A percentile compares a stretch with the other conserved stretches of the same genome.
Evolutionary conservation across 306 rosid species (phyloP).

Genomic region (Cucumis melo): DNA sequence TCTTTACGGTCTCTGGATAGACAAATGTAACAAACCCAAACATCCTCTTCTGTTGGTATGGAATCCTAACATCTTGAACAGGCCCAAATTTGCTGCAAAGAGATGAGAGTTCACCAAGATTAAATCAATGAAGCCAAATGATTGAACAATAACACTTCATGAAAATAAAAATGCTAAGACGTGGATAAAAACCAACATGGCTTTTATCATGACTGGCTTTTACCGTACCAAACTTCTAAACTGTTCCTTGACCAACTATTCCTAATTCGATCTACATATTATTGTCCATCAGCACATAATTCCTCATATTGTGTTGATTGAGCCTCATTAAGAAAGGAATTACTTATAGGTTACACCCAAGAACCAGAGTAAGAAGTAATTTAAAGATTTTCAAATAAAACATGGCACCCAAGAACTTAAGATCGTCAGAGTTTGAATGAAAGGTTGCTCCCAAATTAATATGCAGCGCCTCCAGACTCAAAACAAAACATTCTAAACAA

Average conservation of each 20-base stretch:
- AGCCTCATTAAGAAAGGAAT: neutral
- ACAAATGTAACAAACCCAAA: slow-evolving; percentile 93
- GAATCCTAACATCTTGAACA: slow-evolving; percentile 96
- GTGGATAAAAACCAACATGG: neutral
- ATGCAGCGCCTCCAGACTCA: neutral
- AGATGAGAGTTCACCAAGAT: neutral
- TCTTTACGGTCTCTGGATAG: slow-evolving; percentile 84
- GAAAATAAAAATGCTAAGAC: neutral
- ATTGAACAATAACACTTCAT: neutral
- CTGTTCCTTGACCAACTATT: neutral
- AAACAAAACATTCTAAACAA: neutral
- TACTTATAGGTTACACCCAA: neutral
- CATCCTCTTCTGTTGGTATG: slow-evolving; percentile 97
- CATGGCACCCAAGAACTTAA: neutral
- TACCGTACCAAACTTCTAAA: neutral
- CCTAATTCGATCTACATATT: neutral
- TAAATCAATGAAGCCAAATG: neutral
- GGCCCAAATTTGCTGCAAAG: slow-evolving; percentile 81
- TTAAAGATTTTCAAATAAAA: neutral
- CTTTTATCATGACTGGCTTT: neutral
- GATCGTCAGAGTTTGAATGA: neutral
- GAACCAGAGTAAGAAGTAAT: neutral
- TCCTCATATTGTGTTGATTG: neutral
- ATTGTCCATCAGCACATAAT: neutral
- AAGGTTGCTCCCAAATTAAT: neutral